These are phyloP conservation scores for Wickerhamia fluorescens DNA, from an alignment of 805 yeast species.

Conservation along the genomic window DNA sequence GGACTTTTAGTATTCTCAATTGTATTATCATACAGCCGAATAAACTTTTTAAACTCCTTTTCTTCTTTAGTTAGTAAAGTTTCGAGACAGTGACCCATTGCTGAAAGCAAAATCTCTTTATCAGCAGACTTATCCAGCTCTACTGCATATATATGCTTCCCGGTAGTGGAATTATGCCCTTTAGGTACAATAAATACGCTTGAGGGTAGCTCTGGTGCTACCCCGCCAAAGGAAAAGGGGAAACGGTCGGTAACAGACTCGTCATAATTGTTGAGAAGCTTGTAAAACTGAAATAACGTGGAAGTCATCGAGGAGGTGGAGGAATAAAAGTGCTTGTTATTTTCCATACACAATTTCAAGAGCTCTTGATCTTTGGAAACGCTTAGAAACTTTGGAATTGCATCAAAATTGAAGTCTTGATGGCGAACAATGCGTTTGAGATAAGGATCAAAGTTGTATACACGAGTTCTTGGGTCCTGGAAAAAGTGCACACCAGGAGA, in stretches of 20 bases:
- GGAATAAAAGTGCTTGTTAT: slow-evolving; percentile 45
- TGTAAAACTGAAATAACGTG: slow-evolving; percentile 67
- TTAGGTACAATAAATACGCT: slow-evolving; percentile 50
- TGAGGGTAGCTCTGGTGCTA: slow-evolving; percentile 29
- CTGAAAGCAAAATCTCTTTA: slow-evolving; percentile 58
- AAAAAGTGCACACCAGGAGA: slow-evolving; percentile 77
- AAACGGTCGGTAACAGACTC: background rate
- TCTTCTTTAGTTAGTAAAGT: slow-evolving; percentile 58
- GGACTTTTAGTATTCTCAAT: no score
- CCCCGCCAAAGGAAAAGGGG: slow-evolving; percentile 4
- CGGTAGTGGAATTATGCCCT: slow-evolving; percentile 19
- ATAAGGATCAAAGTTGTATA: slow-evolving; percentile 59
- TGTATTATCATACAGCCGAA: no score
- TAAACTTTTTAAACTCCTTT: slow-evolving; percentile 39
- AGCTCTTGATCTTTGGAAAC: slow-evolving; percentile 60
- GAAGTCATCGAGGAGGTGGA: slow-evolving; percentile 89
- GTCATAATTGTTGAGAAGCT: slow-evolving; percentile 44
- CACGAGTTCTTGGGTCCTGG: slow-evolving; percentile 71
- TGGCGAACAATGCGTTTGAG: slow-evolving; percentile 55
- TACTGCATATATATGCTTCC: slow-evolving; percentile 45
- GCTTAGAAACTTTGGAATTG: slow-evolving; percentile 51
- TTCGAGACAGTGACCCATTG: slow-evolving; percentile 77
- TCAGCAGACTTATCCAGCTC: slow-evolving; percentile 66
- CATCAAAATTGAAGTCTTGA: slow-evolving; percentile 58
- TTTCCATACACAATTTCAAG: slow-evolving; percentile 36